Base-by-base conservation (phyloP, 192 early-diverging fungal species). In the Coemansia erecta region DNA sequence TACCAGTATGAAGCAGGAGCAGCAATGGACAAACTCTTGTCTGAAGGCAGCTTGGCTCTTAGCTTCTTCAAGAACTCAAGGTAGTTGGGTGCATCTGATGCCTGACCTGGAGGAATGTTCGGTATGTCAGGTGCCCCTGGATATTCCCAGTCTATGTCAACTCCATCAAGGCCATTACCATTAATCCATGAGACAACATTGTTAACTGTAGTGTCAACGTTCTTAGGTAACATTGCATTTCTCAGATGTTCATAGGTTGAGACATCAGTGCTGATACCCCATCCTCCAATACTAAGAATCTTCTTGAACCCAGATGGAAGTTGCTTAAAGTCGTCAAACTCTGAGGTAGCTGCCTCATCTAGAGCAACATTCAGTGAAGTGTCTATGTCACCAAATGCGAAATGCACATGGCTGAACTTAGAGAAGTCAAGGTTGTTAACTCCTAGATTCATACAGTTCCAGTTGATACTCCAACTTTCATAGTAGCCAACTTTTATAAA, bases 101-200 rank as follows among this genome's bases (percentile, higher is more conserved):
- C 17, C 28, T 17, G 14, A 42, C 61, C 52, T 40, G 41, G 43
- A 44, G 43, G 26, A 60, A 68, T 61, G 2, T 59, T 59, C 47
- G 67, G 60, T 50, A 56, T 62, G 52, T 69, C 67, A 4, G 60
- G 45, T 1, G 41, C 53, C 2, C 53, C 60, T 39, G 67, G 67
- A 56, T 69, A 69, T 37, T 69, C 67, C 67, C 67, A 69, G 48
- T 69, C 67, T 17, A 69, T 61, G 44, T 69, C 67, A 21, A 69
- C 15, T 18, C 67, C 67, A 51, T 62, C 67, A 2, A 44, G 13
- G 12, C 42, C 42, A 13, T 59, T 58, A 58, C 13, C 26, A 46
- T 23, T 47, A 6, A 15, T 39, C 23, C 42, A 58, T 23, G 18
- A 24, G 8, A 58, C 56, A 15, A 58, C 4, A 12, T 43, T 47